Evolutionary conservation across 305 asterid genomes (phyloP).

Genomic region (Fraxinus floribunda): DNA sequence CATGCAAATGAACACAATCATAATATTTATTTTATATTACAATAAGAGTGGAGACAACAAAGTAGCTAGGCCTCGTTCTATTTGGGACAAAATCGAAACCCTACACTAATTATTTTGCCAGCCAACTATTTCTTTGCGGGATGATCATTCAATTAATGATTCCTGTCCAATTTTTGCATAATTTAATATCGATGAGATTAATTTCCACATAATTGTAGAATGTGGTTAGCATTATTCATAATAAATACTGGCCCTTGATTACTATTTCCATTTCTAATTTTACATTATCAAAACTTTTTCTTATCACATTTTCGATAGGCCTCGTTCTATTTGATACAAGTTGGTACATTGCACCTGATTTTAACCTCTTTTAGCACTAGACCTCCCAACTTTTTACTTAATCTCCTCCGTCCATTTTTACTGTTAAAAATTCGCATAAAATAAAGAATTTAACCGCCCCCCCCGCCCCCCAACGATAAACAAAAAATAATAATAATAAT

Average conservation of each 20-base stretch:
- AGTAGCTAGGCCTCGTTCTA: background rate
- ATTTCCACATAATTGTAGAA: background rate
- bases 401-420: too few relatives aligned
- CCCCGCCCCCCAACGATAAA: too few relatives aligned
- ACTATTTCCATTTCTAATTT: background rate
- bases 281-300: background rate
- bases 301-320: background rate
- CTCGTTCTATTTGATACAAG: too few relatives aligned
- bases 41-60: background rate
- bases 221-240: background rate
- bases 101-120: conserved; percentile 17
- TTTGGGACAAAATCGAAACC: conserved; percentile 22
- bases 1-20: conserved; percentile 26
- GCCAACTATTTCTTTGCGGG: background rate
- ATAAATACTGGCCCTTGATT: background rate
- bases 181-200: background rate
- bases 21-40: conserved; percentile 2
- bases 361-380: too few relatives aligned
- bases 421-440: too few relatives aligned
- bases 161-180: background rate
- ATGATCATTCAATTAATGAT: background rate
- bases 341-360: too few relatives aligned
- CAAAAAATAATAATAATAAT: too few relatives aligned
- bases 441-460: too few relatives aligned
- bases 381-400: too few relatives aligned